phyloP scores from a whole-genome alignment of 257 asterid genomes.

The Plantago ovata region DNA sequence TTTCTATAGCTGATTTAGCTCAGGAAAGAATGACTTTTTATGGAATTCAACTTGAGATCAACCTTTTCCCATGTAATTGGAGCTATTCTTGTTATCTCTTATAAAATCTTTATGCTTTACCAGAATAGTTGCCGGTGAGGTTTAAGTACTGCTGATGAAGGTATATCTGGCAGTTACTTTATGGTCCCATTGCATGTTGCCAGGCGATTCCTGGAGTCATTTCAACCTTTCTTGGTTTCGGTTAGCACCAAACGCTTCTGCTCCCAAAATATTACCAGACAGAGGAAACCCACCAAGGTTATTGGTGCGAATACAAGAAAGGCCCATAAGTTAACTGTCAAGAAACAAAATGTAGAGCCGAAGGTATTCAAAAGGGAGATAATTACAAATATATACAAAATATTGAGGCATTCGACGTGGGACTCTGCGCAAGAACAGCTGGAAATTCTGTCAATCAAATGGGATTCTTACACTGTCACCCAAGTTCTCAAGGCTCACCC shows the following conservation, averaged over 20 bases:
- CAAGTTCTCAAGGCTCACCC: conserved; percentile 93
- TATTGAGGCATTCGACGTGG: conserved; percentile 74
- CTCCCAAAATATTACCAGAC: conserved; percentile 23
- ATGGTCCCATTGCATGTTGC: conserved; percentile 38
- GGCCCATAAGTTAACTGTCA: conserved; percentile 24
- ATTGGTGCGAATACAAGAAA: conserved; percentile 16
- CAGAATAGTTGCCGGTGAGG: neutral
- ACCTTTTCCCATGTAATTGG: too few relatives aligned
- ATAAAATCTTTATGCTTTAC: neutral
- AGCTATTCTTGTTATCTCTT: too few relatives aligned
- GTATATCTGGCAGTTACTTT: conserved; percentile 2
- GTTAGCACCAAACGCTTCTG: conserved; percentile 24
- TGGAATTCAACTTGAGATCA: too few relatives aligned
- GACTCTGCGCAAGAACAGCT: conserved; percentile 69
- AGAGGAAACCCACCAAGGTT: conserved; percentile 26
- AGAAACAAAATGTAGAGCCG: conserved; percentile 33
- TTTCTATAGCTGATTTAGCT: too few relatives aligned
- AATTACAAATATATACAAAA: conserved; percentile 50
- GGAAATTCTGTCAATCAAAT: conserved; percentile 47
- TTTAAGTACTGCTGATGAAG: conserved; percentile 19
- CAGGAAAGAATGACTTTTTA: too few relatives aligned
- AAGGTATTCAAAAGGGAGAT: conserved; percentile 45
- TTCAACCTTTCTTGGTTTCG: conserved; percentile 23
- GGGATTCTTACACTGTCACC: conserved; percentile 88
- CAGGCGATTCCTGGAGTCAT: conserved; percentile 29